Base-by-base conservation (phyloP, 768 basidiomycete genomes). In the Macrolepiota fuliginosa region DNA sequence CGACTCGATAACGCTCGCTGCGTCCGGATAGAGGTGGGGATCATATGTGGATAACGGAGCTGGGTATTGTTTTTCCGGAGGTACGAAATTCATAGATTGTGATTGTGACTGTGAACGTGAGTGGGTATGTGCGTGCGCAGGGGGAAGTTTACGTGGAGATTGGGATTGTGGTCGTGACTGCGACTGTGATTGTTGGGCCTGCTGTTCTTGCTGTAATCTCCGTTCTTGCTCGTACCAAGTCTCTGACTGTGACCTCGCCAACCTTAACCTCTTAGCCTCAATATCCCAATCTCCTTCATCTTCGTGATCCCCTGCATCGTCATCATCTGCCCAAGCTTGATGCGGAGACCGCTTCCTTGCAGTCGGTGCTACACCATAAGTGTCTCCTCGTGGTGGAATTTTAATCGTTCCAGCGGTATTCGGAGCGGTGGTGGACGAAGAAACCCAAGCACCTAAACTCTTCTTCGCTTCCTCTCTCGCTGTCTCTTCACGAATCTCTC, bases 11-110 rank as follows among this genome's bases (percentile, higher is more conserved):
- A 72, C 67, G 13, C 62, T 63, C 29, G 71, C 72, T 0, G 75
- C 76, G 27, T 78, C 73, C 0, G 76, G 76, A 70, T 77, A 77
- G 7, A 76, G 13, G 13, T 64, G 51, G 0, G 75, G 76, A 39
- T 77, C 69, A 50, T 79, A 78, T 4, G 72, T 62, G 13, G 72
- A 70, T 11, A 75, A 52, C 1, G 75, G 76, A 0, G 75, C 76
- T 27, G 77, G 76, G 64, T 74, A 77, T 63, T 77, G 76, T 62
- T 74, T 73, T 42, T 54, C 58, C 10, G 72, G 71, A 9, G 71
- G 62, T 17, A 54, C 24, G 10, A 64, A 61, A 15, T 36, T 32
- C 10, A 22, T 45, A 22, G 46, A 12, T 22, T 24, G 51, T 4
- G 36, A 27, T 37, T 25, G 56, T 4, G 36, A 27, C 29, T 25